These are phyloP conservation scores for Lactarius hengduanensis DNA, from an alignment of 768 basidiomycete species.

Conservation along the genomic window DNA sequence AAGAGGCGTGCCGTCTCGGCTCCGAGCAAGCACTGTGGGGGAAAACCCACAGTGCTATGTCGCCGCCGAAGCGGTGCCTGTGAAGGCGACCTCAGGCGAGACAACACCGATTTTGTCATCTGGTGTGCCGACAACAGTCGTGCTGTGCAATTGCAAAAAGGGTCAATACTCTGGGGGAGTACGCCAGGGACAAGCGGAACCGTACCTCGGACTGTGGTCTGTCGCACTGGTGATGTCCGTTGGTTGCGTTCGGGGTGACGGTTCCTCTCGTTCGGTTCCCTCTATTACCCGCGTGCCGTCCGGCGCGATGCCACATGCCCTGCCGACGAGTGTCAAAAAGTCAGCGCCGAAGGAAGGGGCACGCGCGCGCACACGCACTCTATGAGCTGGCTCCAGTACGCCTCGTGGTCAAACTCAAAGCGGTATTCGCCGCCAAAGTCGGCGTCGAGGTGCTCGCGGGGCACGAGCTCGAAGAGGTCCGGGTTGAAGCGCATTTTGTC, in stretches of 20 bases:
- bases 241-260: constrained; percentile 1
- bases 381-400: constrained; percentile 79
- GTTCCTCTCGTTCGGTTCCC: background rate
- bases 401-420: constrained; percentile 68
- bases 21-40: background rate
- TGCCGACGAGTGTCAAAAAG: constrained; percentile 9
- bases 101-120: constrained; percentile 15
- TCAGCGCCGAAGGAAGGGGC: background rate
- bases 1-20: background rate
- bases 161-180: background rate
- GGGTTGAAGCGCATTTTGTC: constrained; percentile 96
- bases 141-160: background rate
- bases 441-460: constrained; percentile 70
- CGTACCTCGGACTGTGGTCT: constrained; percentile 18
- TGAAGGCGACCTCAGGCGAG: background rate
- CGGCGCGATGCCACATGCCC: constrained; percentile 35
- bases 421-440: constrained; percentile 79
- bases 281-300: constrained; percentile 34
- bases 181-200: no score
- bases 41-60: background rate
- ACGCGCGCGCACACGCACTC: constrained; percentile 43
- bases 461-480: constrained; percentile 71
- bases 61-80: background rate
- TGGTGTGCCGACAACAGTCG: constrained; percentile 20
- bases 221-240: constrained; percentile 6